Evolutionary conservation across 352 stramenopile genomes (phyloP), one percentile per base, ranked within the genome.

Genomic region (Globisporangium takayamanum): DNA sequence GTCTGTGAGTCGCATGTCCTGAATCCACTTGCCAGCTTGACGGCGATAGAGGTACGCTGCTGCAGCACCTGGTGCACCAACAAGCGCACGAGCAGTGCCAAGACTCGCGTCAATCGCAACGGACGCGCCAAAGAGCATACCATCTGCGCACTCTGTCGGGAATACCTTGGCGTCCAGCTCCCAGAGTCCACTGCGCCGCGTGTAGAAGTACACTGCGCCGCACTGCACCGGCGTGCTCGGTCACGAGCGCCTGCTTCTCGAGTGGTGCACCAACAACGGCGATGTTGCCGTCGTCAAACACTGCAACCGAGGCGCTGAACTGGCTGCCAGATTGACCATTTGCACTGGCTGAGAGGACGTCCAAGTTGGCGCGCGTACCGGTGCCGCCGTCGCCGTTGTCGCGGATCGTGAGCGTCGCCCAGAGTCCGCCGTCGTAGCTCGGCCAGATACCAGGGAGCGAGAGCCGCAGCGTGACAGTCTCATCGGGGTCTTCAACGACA

Each of bases 361-460:
- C 69, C 2, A 92, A 57, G 41, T 84, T 91, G 8, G 77, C 80
- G 2, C 79, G 71, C 12, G 81, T 81, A 3, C 87, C 87, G 30
- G 78, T 94, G 14, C 88, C 81, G 25, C 93, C 92, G 55, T 98
- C 94, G 7, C 84, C 84, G 57, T 98, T 90, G 70, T 98, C 94
- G 11, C 72, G 69, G 45, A 98, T 97, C 0, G 70, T 85, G n/a
- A 98, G 64, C 10, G 74, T 80, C 4, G 89, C 80, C 69, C 88
- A 97, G 3, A 98, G 76, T 44, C 83, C 66, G 14, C 94, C 94
- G 6, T 86, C 78, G 7, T 80, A 82, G 33, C 78, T 97, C 5
- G 95, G 87, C 81, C 95, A 98, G 53, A 98, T 89, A 39, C 95
- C 94, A 41, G 89, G 89, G 4, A 98, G 62, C 49, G 92, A 97